Evolutionary conservation across 108 stramenopile species (phyloP).

Genomic region (Skeletonema tropicum): DNA sequence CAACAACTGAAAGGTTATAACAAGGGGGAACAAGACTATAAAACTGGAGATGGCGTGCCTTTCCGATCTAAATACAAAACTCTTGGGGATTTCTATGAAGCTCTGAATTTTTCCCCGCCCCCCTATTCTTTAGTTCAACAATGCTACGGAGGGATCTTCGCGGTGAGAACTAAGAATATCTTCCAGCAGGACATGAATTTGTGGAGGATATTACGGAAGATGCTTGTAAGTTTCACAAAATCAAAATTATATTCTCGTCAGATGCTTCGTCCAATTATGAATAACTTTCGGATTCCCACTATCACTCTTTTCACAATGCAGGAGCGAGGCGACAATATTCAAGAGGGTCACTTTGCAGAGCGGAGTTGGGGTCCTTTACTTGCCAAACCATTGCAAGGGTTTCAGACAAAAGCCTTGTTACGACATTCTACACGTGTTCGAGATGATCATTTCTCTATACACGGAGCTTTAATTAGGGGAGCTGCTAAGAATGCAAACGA

Average conservation of each 20-base stretch:
- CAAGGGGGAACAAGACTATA: conserved; percentile 11
- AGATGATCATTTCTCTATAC: too few relatives aligned
- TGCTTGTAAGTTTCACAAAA: conserved; percentile 5
- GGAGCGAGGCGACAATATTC: conserved; percentile 49
- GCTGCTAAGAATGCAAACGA: too few relatives aligned
- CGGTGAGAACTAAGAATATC: conserved; percentile 10
- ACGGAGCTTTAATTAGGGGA: too few relatives aligned
- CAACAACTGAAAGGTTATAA: conserved; percentile 17
- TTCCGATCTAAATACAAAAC: conserved; percentile 40
- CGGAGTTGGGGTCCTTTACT: conserved; percentile 47
- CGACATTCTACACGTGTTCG: too few relatives aligned
- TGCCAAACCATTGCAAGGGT: conserved; percentile 16
- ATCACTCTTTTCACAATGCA: too few relatives aligned
- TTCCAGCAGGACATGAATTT: conserved; percentile 3
- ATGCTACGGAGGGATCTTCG: conserved; percentile 47
- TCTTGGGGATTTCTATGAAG: conserved; percentile 34
- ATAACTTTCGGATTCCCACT: too few relatives aligned
- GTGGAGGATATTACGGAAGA: conserved; percentile 20
- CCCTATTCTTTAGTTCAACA: conserved; percentile 21
- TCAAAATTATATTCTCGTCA: too few relatives aligned
- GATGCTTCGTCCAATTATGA: too few relatives aligned
- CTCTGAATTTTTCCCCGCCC: conserved; percentile 13
- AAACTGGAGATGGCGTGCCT: conserved; percentile 1
- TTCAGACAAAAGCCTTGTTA: conserved; percentile 18
- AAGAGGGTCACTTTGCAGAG: conserved; percentile 61